Base-by-base conservation (phyloP, 1,139 yeast species). In the Saccharomyces hybrid region DNA sequence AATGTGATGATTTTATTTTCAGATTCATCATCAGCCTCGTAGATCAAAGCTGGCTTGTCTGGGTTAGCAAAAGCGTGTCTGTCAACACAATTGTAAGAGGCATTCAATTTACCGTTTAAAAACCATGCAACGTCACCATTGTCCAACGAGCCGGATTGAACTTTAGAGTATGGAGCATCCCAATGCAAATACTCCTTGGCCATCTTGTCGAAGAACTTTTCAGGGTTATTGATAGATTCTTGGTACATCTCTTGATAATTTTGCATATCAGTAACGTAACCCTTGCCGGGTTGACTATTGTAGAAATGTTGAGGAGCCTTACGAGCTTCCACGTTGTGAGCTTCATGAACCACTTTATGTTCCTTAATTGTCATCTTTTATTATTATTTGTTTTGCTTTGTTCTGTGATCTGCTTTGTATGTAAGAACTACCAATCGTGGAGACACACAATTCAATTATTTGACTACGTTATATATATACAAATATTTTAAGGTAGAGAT, bases 11-110 rank as follows among this genome's bases (percentile, higher is more conserved):
- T 77, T 67, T 81, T 78, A 62, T 84, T 81, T 62, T 90, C 95
- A 52, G 73, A 74, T 71, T 89, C 95, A 64, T 88, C 95, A 71
- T 93, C 99, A 55, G 97, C 97, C 76, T 93, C 99, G 76, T 88
- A 91, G 64, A 91, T 86, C 59, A 93, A 76, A 57, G 99, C 99
- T 38, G 82, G 79, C 76, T 90, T 89, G 69, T 89, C 82, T 56
- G 99, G 99, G 69, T 80, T 85, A 55, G 79, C 79, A 61, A 86
- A 80, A 7, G 99, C 99, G 69, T 89, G 20, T 16, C 20, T 16
- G 20, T 16, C 20, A 16, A 16, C 20, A 16, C 20, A 16, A 16
- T 16, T 16, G 20, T 16, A 16, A 16, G 20, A 16, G 2, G 20
- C 20, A 16, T 16, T 16, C 20, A 16, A 16, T 16, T 16, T 16